Evolutionary conservation across 2,329 filamentous ascomycete species (phyloP).

Genomic region (Trichophyton mentagrophytes): DNA sequence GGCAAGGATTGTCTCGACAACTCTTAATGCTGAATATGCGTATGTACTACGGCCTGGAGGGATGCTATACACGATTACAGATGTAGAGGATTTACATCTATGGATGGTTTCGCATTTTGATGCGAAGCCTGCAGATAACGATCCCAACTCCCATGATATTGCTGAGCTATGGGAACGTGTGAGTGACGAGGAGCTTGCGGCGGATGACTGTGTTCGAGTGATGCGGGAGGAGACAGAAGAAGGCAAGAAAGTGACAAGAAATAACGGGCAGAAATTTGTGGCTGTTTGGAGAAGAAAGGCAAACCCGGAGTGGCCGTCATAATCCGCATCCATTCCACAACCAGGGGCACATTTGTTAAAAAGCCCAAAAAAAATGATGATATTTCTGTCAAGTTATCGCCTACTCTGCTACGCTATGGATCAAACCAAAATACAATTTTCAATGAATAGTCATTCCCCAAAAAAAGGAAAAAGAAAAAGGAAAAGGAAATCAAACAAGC

Average conservation of each 20-base stretch:
- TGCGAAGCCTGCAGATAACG: constrained; percentile 41
- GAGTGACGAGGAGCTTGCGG: constrained; percentile 40
- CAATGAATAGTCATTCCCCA: not conserved
- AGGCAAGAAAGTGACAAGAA: constrained; percentile 88
- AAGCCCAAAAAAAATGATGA: not conserved
- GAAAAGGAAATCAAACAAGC: not conserved
- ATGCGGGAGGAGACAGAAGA: constrained; percentile 80
- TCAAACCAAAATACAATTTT: not conserved
- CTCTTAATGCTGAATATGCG: constrained; percentile 85
- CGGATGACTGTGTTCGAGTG: constrained; percentile 46
- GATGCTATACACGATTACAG: constrained; percentile 88
- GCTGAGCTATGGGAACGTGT: constrained; percentile 61
- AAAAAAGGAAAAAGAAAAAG: not conserved
- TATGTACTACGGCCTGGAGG: constrained; percentile 74
- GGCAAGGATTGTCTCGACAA: constrained; percentile 79
- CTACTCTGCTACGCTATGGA: not conserved
- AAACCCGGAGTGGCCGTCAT: constrained; percentile 56
- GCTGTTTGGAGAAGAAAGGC: constrained; percentile 71
- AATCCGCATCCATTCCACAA: not conserved
- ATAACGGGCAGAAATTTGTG: constrained; percentile 81
- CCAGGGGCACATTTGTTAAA: not conserved
- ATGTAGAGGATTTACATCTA: constrained; percentile 82
- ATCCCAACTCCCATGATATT: constrained; percentile 57
- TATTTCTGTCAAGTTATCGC: not conserved
- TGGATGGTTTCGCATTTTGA: constrained; percentile 90